Conservation (phyloP, 495 filamentous ascomycete genomes). For the Penicillium ucsense region DNA sequence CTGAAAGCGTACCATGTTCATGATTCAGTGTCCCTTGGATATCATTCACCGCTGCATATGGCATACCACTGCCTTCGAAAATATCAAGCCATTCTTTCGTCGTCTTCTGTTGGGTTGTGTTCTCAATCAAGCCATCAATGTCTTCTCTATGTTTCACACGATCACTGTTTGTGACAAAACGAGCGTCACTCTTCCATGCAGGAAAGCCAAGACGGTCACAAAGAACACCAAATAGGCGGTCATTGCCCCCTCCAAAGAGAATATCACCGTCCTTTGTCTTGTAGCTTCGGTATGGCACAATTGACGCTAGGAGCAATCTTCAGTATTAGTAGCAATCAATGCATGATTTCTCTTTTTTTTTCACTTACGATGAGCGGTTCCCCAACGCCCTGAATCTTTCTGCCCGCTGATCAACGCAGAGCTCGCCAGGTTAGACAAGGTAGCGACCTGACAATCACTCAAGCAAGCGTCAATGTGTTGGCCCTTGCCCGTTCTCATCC, state of each 20-base stretch:
- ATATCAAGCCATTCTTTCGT: conserved; percentile 83
- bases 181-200: conserved; percentile 67
- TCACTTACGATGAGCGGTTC: conserved; percentile 85
- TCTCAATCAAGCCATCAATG: conserved; percentile 70
- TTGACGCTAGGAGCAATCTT: conserved; percentile 55
- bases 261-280: conserved; percentile 89
- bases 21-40: conserved; percentile 76
- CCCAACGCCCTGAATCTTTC: conserved; percentile 82
- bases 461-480: conserved; percentile 89
- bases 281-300: conserved; percentile 91
- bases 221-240: conserved; percentile 78
- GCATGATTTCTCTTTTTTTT: neutral
- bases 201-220: conserved; percentile 68
- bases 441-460: conserved; percentile 91
- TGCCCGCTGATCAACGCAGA: conserved; percentile 84
- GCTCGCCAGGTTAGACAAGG: conserved; percentile 84
- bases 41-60: conserved; percentile 92
- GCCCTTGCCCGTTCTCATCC: conserved; percentile 59
- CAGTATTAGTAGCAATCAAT: neutral
- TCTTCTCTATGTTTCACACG: conserved; percentile 69
- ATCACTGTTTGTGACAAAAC: conserved; percentile 70
- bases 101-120: conserved; percentile 63
- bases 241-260: conserved; percentile 88
- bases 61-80: conserved; percentile 84
- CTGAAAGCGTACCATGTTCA: conserved; percentile 50